These are phyloP conservation scores for Russula sp. DNA, from an alignment of 768 basidiomycete species.

Conservation along the genomic window DNA sequence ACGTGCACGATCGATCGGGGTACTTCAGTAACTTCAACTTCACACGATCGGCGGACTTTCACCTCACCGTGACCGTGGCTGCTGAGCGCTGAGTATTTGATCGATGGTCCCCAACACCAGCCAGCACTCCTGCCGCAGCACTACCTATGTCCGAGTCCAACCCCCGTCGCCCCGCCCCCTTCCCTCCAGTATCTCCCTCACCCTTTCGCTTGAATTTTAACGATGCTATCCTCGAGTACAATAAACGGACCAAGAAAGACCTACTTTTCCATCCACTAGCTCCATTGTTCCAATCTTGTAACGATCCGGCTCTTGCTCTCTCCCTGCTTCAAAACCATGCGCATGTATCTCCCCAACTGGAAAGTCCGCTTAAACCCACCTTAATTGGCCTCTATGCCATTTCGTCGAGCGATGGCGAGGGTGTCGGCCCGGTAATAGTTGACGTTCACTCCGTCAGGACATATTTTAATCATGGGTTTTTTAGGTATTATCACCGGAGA, in stretches of 20 bases:
- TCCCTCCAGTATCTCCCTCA: too few species aligned
- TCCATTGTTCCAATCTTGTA: not conserved
- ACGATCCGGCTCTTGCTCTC: not conserved
- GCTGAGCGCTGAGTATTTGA: too few species aligned
- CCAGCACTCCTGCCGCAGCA: too few species aligned
- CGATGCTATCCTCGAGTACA: not conserved
- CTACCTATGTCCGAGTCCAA: too few species aligned
- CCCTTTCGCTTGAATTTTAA: not conserved
- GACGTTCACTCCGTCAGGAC: not conserved
- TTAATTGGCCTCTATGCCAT: not conserved
- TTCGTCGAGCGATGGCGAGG: not conserved
- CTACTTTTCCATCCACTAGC: not conserved
- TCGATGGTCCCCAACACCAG: too few species aligned
- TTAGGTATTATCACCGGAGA: not conserved
- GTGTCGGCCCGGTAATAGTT: not conserved
- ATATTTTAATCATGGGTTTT: too few species aligned
- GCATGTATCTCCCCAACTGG: not conserved
- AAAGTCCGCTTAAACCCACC: not conserved
- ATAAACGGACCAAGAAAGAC: not conserved
- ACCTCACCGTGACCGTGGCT: too few species aligned
- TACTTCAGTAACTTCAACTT: too few species aligned
- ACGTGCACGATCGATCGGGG: too few species aligned
- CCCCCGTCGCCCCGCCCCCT: too few species aligned
- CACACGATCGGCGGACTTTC: too few species aligned
- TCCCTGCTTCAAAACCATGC: not conserved